phyloP scores from a whole-genome alignment of 768 basidiomycete genomes.

The Suillus lakei region DNA sequence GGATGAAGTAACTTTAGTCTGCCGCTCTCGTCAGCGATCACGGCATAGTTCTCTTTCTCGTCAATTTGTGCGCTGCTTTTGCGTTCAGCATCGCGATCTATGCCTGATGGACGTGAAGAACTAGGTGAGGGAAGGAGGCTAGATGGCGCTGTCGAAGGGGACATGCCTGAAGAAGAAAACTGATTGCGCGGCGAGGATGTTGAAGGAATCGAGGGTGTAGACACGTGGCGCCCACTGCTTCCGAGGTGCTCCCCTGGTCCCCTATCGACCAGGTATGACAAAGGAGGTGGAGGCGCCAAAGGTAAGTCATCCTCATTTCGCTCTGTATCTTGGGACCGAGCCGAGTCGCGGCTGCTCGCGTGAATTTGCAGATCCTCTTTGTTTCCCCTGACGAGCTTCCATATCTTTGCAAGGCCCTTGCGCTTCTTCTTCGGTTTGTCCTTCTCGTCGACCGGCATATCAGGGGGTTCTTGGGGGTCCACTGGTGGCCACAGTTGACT shows the following conservation, averaged over 20 bases:
- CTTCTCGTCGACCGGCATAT: slow-evolving; percentile 36
- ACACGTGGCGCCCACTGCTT: slow-evolving; percentile 58
- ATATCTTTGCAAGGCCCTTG: slow-evolving; percentile 78
- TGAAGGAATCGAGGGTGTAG: slow-evolving; percentile 72
- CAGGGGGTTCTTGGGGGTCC: slow-evolving; percentile 38
- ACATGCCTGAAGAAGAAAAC: slow-evolving; percentile 63
- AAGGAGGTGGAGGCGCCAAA: slow-evolving; percentile 86
- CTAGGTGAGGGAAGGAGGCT: slow-evolving; percentile 77
- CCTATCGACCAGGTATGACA: slow-evolving; percentile 80
- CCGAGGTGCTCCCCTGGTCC: slow-evolving; percentile 58
- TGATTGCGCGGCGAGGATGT: slow-evolving; percentile 56
- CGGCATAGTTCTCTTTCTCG: slow-evolving; percentile 45
- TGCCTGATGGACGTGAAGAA: slow-evolving; percentile 67
- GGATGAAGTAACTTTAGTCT: slow-evolving; percentile 53
- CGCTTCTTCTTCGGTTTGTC: slow-evolving; percentile 77
- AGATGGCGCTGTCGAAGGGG: slow-evolving; percentile 76
- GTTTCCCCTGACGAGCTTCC: slow-evolving; percentile 76
- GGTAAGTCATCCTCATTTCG: slow-evolving; percentile 71
- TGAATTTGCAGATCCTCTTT: slow-evolving; percentile 33
- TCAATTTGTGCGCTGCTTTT: slow-evolving; percentile 48
- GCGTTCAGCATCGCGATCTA: slow-evolving; percentile 54
- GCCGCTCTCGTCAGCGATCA: slow-evolving; percentile 36
- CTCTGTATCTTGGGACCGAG: slow-evolving; percentile 40
- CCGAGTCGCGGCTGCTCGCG: slow-evolving; percentile 33
- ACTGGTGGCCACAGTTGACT: slow-evolving; percentile 58